phyloP scores from a whole-genome alignment of 148 eudicot genomes.

The Mesembryanthemum crystallinum region DNA sequence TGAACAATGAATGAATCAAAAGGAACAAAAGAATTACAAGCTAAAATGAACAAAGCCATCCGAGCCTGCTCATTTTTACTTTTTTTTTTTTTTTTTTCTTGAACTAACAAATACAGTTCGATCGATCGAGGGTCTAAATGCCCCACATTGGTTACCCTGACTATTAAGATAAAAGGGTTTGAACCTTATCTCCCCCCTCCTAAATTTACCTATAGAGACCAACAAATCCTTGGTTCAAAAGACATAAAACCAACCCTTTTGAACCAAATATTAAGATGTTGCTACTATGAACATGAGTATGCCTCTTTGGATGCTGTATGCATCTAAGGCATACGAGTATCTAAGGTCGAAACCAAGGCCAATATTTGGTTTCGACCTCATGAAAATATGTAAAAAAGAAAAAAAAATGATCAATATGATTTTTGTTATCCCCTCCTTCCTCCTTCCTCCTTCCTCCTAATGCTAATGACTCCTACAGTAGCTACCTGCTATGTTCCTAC shows the following conservation, averaged over 20 bases:
- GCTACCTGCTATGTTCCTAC: constrained; percentile 17
- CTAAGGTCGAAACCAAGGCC: constrained; percentile 34
- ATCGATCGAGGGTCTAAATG: constrained; percentile 22
- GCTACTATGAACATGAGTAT: constrained; percentile 39
- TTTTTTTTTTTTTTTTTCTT: constrained; percentile 20
- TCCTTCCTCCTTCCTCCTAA: constrained; percentile 20
- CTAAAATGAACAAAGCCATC: constrained; percentile 26
- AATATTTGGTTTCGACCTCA: constrained; percentile 39
- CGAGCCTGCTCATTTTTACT: constrained; percentile 31
- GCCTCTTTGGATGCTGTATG: constrained; percentile 42
- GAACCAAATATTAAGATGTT: constrained; percentile 35
- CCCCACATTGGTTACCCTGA: constrained; percentile 26
- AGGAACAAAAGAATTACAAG: constrained; percentile 14
- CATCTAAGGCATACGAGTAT: constrained; percentile 29
- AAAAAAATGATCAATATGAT: constrained; percentile 17
- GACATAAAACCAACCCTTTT: constrained; percentile 48
- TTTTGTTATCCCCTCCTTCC: constrained; percentile 6
- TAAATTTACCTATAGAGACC: constrained; percentile 23
- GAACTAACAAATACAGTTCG: constrained; percentile 28
- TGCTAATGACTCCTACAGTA: constrained; percentile 30
- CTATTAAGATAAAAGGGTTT: constrained; percentile 25
- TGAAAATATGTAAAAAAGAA: constrained; percentile 13
- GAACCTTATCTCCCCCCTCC: constrained; percentile 33
- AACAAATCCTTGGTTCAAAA: constrained; percentile 31
- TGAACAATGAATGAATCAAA: neutral